Percentiles rank a stretch among this genome's conserved stretches.
Evolutionary conservation across 129 eudicot genomes (phyloP).

Genomic region (Lactuca sativa): DNA sequence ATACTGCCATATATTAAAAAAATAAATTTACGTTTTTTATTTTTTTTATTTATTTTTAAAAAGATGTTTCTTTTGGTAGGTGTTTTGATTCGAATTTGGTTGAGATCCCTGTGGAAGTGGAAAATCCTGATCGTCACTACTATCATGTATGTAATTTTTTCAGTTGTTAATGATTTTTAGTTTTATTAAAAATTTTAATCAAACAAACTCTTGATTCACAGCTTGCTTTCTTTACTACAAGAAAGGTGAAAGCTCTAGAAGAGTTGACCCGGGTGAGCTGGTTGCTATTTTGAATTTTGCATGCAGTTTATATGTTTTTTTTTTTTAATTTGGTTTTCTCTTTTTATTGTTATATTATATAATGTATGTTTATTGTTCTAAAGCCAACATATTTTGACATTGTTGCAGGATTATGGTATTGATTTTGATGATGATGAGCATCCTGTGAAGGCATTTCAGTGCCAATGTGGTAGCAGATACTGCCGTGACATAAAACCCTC

Average conservation of each 20-base stretch:
- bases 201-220: conserved; percentile 34
- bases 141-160: conserved; percentile 63
- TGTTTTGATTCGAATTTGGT: conserved; percentile 77
- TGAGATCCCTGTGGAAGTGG: conserved; percentile 92
- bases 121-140: conserved; percentile 82
- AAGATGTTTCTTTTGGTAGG: conserved; percentile 33
- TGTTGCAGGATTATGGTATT: conserved; percentile 86
- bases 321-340: too few relatives aligned
- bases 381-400: conserved; percentile 9
- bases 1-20: conserved; percentile 16
- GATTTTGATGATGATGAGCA: conserved; percentile 84
- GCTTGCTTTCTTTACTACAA: conserved; percentile 88
- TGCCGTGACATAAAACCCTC: conserved; percentile 72
- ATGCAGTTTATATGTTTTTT: background rate
- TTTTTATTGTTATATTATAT: background rate
- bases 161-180: background rate
- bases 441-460: conserved; percentile 71
- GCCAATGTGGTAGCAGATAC: conserved; percentile 75
- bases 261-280: conserved; percentile 89
- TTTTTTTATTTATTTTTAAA: too few relatives aligned
- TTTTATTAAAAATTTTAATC: background rate
- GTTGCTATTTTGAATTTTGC: background rate
- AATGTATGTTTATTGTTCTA: background rate
- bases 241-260: conserved; percentile 80
- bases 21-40: background rate